These are phyloP conservation scores for Psilocybe subaeruginosa DNA, from an alignment of 768 basidiomycete genomes.

Conservation along the genomic window DNA sequence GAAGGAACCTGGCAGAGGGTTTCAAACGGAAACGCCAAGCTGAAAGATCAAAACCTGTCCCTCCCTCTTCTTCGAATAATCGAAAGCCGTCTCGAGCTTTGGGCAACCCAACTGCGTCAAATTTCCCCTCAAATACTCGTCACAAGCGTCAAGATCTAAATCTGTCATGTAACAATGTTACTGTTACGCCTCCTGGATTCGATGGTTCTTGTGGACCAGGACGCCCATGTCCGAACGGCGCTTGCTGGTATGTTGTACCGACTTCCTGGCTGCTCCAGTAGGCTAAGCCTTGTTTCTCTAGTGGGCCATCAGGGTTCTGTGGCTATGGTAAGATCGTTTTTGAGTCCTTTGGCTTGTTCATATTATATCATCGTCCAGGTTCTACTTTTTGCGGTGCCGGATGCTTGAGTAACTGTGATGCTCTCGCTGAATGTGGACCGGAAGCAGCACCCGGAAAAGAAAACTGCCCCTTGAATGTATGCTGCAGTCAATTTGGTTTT, in stretches of 20 bases:
- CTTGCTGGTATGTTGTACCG: not conserved
- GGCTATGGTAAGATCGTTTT: not conserved
- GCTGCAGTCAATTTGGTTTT: conserved; percentile 17
- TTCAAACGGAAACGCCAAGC: not conserved
- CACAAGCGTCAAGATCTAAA: not conserved
- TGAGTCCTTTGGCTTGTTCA: not conserved
- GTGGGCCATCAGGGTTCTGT: not conserved
- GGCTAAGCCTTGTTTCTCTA: not conserved
- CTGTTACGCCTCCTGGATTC: not conserved
- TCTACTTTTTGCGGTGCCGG: not conserved
- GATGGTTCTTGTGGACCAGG: not conserved
- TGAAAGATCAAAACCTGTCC: not conserved
- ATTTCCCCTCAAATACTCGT: not conserved
- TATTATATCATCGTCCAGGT: not conserved
- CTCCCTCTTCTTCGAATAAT: not conserved
- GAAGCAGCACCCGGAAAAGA: conserved; percentile 13
- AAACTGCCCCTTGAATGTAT: conserved; percentile 14
- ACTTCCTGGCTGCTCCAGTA: not conserved
- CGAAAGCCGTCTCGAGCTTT: not conserved
- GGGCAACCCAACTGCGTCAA: not conserved
- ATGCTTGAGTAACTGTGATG: conserved; percentile 12
- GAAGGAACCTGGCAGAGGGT: not conserved
- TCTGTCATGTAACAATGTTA: not conserved
- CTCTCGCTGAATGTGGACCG: conserved; percentile 17
- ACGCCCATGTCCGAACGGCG: not conserved